Conservation (phyloP, 805 yeast species). For the Pichia insulana region DNA sequence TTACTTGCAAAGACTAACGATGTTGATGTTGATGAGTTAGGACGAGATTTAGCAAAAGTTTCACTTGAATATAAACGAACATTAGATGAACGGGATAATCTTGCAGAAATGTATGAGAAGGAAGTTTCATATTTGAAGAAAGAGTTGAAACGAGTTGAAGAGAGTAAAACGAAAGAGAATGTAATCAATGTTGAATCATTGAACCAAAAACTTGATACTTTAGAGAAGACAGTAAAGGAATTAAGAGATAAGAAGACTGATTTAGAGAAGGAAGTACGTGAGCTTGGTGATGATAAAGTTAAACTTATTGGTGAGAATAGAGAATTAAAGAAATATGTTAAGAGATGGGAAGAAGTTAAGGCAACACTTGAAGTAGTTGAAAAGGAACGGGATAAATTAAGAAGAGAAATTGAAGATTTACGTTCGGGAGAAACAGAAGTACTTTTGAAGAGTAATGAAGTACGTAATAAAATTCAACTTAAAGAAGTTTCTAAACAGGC, state of each 20-base stretch:
- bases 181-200: conserved; percentile 1
- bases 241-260: conserved; percentile 1
- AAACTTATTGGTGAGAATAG: background rate
- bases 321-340: background rate
- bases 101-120: conserved; percentile 11
- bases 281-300: conserved; percentile 1
- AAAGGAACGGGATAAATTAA: conserved; percentile 11
- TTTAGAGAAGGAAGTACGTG: background rate
- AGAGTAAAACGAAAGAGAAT: conserved; percentile 7
- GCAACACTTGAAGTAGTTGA: conserved; percentile 13
- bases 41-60: conserved; percentile 32
- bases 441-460: conserved; percentile 12
- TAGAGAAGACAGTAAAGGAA: conserved; percentile 1
- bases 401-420: conserved; percentile 13
- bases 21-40: conserved; percentile 23
- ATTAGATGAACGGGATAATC: conserved; percentile 18
- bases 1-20: conserved; percentile 8
- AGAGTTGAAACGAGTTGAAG: background rate
- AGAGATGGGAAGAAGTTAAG: conserved; percentile 7
- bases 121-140: conserved; percentile 13
- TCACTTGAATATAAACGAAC: conserved; percentile 27
- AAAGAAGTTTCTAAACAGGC: background rate
- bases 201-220: background rate
- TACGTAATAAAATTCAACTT: conserved; percentile 3
- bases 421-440: conserved; percentile 16